Conservation (phyloP, 805 yeast species). For the Geotrichum ghanense region DNA sequence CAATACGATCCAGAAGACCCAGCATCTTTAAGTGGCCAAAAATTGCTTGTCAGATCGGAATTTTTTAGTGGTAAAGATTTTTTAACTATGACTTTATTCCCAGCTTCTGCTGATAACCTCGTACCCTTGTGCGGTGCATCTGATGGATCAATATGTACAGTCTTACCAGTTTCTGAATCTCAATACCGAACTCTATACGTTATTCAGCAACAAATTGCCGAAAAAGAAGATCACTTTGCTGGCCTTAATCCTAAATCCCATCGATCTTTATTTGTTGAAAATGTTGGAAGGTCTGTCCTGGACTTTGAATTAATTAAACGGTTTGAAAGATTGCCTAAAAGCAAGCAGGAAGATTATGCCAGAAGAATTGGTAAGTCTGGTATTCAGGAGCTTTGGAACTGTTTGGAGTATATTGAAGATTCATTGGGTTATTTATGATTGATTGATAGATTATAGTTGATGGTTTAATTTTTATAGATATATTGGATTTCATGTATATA, state of each 20-base stretch:
- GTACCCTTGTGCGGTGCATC: conserved; percentile 57
- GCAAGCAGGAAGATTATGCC: conserved; percentile 17
- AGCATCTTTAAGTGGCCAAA: conserved; percentile 66
- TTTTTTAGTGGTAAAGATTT: conserved; percentile 52
- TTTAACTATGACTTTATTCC: conserved; percentile 19
- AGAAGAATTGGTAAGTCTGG: conserved; percentile 23
- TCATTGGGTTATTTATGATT: conserved; percentile 10
- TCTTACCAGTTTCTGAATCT: conserved; percentile 65
- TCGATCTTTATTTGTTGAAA: conserved; percentile 11
- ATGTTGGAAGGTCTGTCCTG: conserved; percentile 15
- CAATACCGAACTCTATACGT: conserved; percentile 72
- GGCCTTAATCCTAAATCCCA: conserved; percentile 63
- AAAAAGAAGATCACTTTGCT: conserved; percentile 58
- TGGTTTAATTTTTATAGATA: not conserved
- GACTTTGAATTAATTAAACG: conserved; percentile 19
- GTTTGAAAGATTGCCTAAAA: conserved; percentile 18
- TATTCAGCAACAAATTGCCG: conserved; percentile 77
- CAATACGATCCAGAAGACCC: conserved; percentile 92
- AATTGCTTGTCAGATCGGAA: conserved; percentile 56
- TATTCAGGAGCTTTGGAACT: conserved; percentile 15
- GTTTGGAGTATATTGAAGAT: conserved; percentile 9
- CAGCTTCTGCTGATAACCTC: conserved; percentile 21
- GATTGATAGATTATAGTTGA: too few species aligned
- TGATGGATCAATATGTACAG: conserved; percentile 70
- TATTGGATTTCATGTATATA: not conserved